Percentiles rank a stretch among this genome's conserved stretches.
These are phyloP conservation scores for Ustilago cynodontis DNA, from an alignment of 1,284 basidiomycete genomes.

Conservation along the genomic window DNA sequence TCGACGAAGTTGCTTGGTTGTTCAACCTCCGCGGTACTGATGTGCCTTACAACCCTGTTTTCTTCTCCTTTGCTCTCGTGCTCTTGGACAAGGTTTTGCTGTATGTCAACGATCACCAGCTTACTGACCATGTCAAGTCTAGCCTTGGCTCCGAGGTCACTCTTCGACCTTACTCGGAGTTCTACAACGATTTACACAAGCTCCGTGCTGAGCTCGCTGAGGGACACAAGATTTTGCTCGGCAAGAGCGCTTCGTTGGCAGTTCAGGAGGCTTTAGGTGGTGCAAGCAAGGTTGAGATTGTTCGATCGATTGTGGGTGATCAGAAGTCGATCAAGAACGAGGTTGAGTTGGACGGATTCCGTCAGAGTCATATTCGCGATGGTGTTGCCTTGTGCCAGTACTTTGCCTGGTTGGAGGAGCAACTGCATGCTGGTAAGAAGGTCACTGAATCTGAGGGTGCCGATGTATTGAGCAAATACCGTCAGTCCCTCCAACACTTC, in stretches of 20 bases:
- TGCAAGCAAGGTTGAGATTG: conserved; percentile 50
- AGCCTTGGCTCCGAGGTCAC: conserved; percentile 77
- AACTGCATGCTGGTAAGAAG: conserved; percentile 76
- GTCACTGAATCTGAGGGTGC: conserved; percentile 86
- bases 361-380: conserved; percentile 88
- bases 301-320: conserved; percentile 77
- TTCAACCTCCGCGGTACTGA: conserved; percentile 94
- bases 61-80: conserved; percentile 91
- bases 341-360: conserved; percentile 88
- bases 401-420: conserved; percentile 94
- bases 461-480: conserved; percentile 81
- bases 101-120: conserved; percentile 79
- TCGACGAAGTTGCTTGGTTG: conserved; percentile 75
- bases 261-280: conserved; percentile 68
- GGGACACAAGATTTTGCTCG: conserved; percentile 60
- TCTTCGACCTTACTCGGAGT: conserved; percentile 77
- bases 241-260: conserved; percentile 65
- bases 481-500: conserved; percentile 83
- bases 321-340: conserved; percentile 91
- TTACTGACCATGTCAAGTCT: conserved; percentile 75
- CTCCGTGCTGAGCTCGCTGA: conserved; percentile 42
- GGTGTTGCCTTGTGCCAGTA: conserved; percentile 83
- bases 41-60: conserved; percentile 91
- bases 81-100: conserved; percentile 77
- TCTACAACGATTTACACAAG: conserved; percentile 62